Evolutionary conservation across 2,329 filamentous ascomycete species (phyloP), one percentile per base, ranked within the genome.

Genomic region (Monosporascus sp.): DNA sequence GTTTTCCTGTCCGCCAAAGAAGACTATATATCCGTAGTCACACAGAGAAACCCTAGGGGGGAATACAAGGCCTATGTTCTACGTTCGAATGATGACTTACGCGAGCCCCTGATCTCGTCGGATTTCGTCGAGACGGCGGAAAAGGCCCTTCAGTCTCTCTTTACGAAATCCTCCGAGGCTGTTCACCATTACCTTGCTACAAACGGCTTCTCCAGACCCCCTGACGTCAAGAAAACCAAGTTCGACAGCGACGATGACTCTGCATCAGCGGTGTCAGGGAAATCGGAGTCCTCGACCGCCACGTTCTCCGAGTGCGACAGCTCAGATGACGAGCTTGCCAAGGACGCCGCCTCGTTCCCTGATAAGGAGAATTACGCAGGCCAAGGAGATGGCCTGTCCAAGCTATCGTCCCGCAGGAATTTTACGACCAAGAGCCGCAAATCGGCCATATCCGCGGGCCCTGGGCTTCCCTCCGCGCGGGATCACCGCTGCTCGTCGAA

Each of bases 151-250:
- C 58, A 60, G 20, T 65, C 63, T 11, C 60, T 69, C 1, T 61
- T 63, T 40, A 51, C 49, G 5, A 67, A 66, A 50, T 67, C 66
- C n/a, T 61, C 58, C 28, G 62, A 67, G 40, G 65, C 65, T 7
- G 53, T 58, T n/a, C 55, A 64, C 48, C 51, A 64, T 3, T 65
- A 66, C 52, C 60, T 63, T 44, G 54, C 35, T 20, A 55, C 58
- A 52, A 63, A 67, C 48, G 66, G 65, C 37, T 66, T 64, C 58
- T 48, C 56, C 14, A 51, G 50, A 8, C 63, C 61, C 15, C 58
- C 54, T 14, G 58, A 59, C 44, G 47, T 54, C 43, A 63, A 58
- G 37, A 53, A 56, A 14, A 31, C 47, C 1, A 58, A 51, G 17
- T 51, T 63, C 15, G 54, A 51, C 43, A 48, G 55, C 11, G 50